A percentile compares a stretch with the other conserved stretches of the same genome.
phyloP scores from a whole-genome alignment of 371 early-diverging fungal species.

The Basidiobolus meristosporus region DNA sequence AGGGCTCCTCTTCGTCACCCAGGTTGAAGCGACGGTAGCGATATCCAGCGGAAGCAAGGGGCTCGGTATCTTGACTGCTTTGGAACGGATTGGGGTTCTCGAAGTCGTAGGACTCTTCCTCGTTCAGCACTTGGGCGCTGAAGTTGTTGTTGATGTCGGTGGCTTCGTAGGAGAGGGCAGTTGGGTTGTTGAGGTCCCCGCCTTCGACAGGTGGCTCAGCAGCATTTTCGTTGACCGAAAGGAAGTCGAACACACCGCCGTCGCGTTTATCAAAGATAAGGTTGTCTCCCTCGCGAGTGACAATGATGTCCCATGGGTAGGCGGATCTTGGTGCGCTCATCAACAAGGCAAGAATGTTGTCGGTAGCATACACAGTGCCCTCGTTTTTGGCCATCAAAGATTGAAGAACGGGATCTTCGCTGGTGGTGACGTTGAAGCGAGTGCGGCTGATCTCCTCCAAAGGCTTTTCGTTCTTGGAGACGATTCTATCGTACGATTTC shows the following conservation, averaged over 20 bases:
- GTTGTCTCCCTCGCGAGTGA: conserved; percentile 69
- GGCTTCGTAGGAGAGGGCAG: conserved; percentile 70
- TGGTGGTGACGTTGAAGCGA: conserved; percentile 60
- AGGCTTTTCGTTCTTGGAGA: conserved; percentile 56
- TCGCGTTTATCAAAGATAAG: conserved; percentile 85
- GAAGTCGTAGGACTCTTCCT: too few relatives aligned
- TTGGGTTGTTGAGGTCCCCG: conserved; percentile 81
- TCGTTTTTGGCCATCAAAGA: conserved; percentile 37
- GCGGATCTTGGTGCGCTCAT: conserved; percentile 86
- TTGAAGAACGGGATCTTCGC: conserved; percentile 59
- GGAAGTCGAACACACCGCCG: conserved; percentile 47
- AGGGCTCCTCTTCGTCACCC: conserved; percentile 23
- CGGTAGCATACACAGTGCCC: conserved; percentile 77
- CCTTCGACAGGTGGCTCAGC: conserved; percentile 75
- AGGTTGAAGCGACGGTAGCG: conserved; percentile 71
- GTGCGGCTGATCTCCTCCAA: conserved; percentile 47
- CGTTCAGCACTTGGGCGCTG: conserved; percentile 64
- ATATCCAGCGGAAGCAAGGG: conserved; percentile 58
- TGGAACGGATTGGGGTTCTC: conserved; percentile 70
- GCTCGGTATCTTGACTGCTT: conserved; percentile 24
- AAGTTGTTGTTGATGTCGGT: conserved; percentile 79
- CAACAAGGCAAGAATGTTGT: conserved; percentile 68
- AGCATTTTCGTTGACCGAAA: conserved; percentile 96
- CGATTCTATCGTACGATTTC: conserved; percentile 70
- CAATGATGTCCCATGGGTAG: conserved; percentile 90